Evolutionary conservation across 139 green algal species (phyloP).

Genomic region (Closterium sp.): DNA sequence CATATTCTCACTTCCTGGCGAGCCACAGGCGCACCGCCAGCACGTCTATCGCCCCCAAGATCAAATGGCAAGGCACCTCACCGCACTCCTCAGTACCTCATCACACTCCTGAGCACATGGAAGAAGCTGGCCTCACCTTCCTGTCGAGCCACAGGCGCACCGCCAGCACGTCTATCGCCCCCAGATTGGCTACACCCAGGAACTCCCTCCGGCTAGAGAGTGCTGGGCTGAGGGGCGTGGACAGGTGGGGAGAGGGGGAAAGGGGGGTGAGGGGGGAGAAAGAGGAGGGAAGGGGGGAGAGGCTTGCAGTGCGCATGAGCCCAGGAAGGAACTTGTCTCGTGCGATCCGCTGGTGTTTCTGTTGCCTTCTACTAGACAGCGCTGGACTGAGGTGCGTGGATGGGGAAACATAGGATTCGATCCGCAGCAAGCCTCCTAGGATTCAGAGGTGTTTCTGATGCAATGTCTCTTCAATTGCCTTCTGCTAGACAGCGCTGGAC

Average conservation of each 20-base stretch:
- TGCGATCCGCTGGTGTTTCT: too few species aligned
- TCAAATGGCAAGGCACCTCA: neutral
- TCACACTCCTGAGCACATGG: neutral
- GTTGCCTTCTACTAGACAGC: neutral
- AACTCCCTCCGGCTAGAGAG: neutral
- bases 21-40: neutral
- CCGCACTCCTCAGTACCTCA: neutral
- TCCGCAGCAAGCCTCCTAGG: too few species aligned
- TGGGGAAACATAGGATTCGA: too few species aligned
- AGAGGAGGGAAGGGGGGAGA: neutral
- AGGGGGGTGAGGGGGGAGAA: neutral
- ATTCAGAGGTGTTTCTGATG: too few species aligned
- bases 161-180: conserved; percentile 46
- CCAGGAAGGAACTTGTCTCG: too few species aligned
- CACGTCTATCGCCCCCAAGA: neutral
- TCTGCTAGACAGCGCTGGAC: neutral
- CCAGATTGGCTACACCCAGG: conserved; percentile 11
- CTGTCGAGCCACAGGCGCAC: conserved; percentile 53
- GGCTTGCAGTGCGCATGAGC: too few species aligned
- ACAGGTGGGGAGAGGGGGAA: too few species aligned
- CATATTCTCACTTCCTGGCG: too few species aligned
- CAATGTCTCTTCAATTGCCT: too few species aligned
- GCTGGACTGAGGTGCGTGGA: neutral
- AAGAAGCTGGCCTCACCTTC: conserved; percentile 39
- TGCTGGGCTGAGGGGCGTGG: neutral